Conservation (phyloP, 495 filamentous ascomycete species). For the Baudoinia panamericana region DNA sequence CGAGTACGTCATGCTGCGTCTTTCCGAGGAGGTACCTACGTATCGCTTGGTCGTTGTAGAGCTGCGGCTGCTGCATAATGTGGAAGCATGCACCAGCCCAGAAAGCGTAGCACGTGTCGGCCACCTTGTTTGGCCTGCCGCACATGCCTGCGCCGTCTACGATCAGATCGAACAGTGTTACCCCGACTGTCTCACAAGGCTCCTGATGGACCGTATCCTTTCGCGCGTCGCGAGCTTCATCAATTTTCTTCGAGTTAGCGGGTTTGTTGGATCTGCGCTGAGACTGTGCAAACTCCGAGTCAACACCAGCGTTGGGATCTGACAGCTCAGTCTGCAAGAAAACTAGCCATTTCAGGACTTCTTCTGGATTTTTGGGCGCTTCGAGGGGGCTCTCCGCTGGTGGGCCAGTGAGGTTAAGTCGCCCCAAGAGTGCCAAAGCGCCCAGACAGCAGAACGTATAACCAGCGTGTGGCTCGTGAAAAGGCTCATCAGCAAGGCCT, state of each 20-base stretch:
- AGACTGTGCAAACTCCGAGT: slow-evolving; percentile 4
- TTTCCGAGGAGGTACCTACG: slow-evolving; percentile 71
- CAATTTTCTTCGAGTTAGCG: neutral
- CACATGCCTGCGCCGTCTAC: slow-evolving; percentile 12
- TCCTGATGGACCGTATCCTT: slow-evolving; percentile 1
- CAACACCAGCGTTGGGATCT: slow-evolving; percentile 9
- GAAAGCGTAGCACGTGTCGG: slow-evolving; percentile 90
- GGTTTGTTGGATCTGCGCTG: neutral
- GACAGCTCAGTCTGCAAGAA: slow-evolving; percentile 8
- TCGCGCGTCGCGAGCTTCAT: neutral
- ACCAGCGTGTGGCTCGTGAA: slow-evolving; percentile 66
- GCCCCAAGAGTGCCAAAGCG: slow-evolving; percentile 11
- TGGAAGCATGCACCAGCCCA: slow-evolving; percentile 69
- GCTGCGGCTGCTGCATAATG: slow-evolving; percentile 49
- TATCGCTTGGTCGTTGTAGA: slow-evolving; percentile 48
- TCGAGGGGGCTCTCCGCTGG: neutral
- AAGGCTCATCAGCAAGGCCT: slow-evolving; percentile 67
- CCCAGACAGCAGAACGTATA: slow-evolving; percentile 21
- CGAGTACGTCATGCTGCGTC: slow-evolving; percentile 71
- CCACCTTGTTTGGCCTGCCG: slow-evolving; percentile 73
- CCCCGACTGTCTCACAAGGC: neutral
- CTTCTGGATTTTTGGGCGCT: slow-evolving; percentile 1
- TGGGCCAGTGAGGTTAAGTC: slow-evolving; percentile 1
- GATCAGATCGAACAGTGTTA: slow-evolving; percentile 2
- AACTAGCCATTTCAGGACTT: slow-evolving; percentile 9